Base-by-base conservation (phyloP, 495 filamentous ascomycete genomes). In the Neurospora africana region DNA sequence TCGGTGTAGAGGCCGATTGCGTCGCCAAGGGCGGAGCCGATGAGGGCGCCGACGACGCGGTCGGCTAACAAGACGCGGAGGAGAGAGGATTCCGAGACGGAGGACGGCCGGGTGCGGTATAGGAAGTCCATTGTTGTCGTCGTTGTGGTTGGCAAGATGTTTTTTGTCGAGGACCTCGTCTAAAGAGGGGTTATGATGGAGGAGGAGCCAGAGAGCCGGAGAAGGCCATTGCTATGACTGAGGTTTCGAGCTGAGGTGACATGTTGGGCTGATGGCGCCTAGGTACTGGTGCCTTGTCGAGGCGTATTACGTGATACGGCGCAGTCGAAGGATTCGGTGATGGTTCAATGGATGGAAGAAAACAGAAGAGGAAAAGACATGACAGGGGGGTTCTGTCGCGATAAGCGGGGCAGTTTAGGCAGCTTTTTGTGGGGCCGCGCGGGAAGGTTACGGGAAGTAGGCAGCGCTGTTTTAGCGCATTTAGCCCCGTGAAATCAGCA, bases 1-100 rank as follows among this genome's bases (percentile, higher is more conserved):
- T 84, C 84, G 61, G 84, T 86, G 78, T 86, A 85, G 41, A 86
- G 76, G 33, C 84, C 84, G 74, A 86, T 81, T 13, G 84, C 78
- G 71, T 86, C 84, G 47, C 84, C 84, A 4, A 86, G 76, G 47
- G 84, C 84, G 23, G 82, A 83, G 61, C 81, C 84, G 74, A 86
- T 30, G 61, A 86, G 74, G 43, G 71, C 71, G 39, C 84, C 84
- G 58, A 77, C 68, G 36, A 82, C 72, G 76, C 82, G 82, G 74
- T 83, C 81, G 40, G 72, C 72, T 27, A 80, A 72, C 39, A 75
- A 17, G 17, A n/a, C 30, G 69, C 69, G 78, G 71, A 76, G 76
- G 67, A 77, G 70, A 69, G 21, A 1, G 53, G 47, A n/a, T 13
- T 41, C 70, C 11, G 72, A 4, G 35, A 11, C 0, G 43, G 43